Evolutionary conservation across 129 eudicot species (phyloP).

Genomic region (Glebionis coronaria): DNA sequence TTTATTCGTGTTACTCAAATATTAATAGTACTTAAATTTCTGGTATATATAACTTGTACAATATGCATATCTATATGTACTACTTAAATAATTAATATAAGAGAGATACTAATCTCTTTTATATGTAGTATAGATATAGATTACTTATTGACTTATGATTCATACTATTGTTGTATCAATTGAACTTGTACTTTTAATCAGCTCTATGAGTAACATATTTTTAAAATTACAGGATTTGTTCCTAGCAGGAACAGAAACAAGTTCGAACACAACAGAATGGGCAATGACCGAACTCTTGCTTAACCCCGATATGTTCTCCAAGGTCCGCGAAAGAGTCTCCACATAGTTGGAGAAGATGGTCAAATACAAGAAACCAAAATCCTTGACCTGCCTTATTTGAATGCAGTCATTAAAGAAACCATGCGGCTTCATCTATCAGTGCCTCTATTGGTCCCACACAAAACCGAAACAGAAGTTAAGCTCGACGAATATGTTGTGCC

Average conservation of each 20-base stretch:
- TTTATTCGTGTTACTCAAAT: no score
- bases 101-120: no score
- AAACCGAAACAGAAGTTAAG: slow-evolving; percentile 23
- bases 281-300: slow-evolving; percentile 35
- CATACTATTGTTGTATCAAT: not conserved
- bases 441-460: slow-evolving; percentile 25
- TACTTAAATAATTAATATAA: no score
- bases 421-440: no score
- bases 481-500: slow-evolving; percentile 6
- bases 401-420: no score
- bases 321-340: not conserved
- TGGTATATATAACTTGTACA: no score
- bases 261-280: slow-evolving; percentile 42
- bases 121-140: no score
- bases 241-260: slow-evolving; percentile 41
- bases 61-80: no score
- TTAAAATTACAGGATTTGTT: slow-evolving; percentile 33
- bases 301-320: slow-evolving; percentile 24
- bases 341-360: slow-evolving; percentile 21
- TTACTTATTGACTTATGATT: no score
- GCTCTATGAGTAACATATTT: not conserved
- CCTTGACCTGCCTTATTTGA: slow-evolving; percentile 31
- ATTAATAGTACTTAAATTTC: no score
- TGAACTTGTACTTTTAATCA: not conserved
- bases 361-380: slow-evolving; percentile 31